phyloP scores from a whole-genome alignment of 2,329 filamentous ascomycete genomes.

The Aureobasidium pullulans region DNA sequence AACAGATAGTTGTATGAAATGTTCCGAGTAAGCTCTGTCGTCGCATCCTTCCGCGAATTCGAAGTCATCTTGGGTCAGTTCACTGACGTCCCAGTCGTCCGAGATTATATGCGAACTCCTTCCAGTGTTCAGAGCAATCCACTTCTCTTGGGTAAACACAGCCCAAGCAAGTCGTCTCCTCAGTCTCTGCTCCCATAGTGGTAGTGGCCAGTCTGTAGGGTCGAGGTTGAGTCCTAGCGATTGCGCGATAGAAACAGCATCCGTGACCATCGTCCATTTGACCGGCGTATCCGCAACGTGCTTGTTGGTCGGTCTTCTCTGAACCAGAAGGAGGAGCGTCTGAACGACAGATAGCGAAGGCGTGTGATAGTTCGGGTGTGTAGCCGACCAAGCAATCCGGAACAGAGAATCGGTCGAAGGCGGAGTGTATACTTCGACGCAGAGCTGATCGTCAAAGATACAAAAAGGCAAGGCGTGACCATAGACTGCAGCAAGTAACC shows the following conservation, averaged over 20 bases:
- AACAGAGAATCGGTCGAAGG: conserved; percentile 28
- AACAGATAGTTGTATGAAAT: conserved; percentile 46
- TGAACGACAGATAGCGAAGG: conserved; percentile 26
- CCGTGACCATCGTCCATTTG: conserved; percentile 28
- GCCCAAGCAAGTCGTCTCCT: conserved; percentile 57
- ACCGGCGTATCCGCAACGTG: conserved; percentile 28
- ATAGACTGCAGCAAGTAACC: conserved; percentile 36
- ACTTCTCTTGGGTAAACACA: conserved; percentile 59
- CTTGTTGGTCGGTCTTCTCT: conserved; percentile 27
- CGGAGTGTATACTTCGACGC: conserved; percentile 27
- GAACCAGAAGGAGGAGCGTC: conserved; percentile 26
- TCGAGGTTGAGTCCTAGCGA: conserved; percentile 55
- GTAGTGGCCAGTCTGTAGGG: conserved; percentile 55
- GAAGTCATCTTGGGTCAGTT: conserved; percentile 40
- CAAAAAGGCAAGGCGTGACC: conserved; percentile 39
- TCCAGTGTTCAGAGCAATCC: conserved; percentile 51
- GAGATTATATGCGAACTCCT: conserved; percentile 48
- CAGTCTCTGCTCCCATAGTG: conserved; percentile 55
- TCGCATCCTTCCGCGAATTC: conserved; percentile 19
- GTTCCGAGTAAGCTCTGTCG: conserved; percentile 20
- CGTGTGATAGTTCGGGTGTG: conserved; percentile 24
- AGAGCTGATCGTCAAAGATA: conserved; percentile 36
- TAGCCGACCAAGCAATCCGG: conserved; percentile 26
- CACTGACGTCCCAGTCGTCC: conserved; percentile 49
- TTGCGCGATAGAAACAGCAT: conserved; percentile 47